Conservation (phyloP, 192 early-diverging fungal species). For the Coemansia sp. region DNA sequence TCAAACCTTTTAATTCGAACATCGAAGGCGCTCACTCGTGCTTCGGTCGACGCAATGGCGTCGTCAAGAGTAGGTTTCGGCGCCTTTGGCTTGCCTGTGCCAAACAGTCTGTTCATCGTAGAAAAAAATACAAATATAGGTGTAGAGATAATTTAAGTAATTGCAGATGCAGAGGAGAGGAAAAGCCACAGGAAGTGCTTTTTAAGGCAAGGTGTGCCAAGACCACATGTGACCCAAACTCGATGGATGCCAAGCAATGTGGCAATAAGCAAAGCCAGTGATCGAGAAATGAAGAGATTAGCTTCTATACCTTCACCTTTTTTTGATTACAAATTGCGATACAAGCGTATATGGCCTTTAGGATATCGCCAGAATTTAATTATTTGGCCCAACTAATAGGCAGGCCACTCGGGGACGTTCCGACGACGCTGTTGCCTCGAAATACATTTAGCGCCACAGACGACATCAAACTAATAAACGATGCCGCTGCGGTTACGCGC, state of each 20-base stretch:
- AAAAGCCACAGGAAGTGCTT: not conserved
- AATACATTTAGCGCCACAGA: not conserved
- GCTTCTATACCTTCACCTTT: not conserved
- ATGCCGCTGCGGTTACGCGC: constrained; percentile 22
- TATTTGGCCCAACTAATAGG: constrained; percentile 12
- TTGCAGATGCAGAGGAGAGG: not conserved
- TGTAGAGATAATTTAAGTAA: not conserved
- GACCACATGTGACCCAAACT: constrained; percentile 9
- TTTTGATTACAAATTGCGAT: not conserved
- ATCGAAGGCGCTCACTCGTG: constrained; percentile 81
- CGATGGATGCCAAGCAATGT: not conserved
- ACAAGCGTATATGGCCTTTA: not conserved
- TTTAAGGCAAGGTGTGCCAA: not conserved
- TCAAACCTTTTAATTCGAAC: constrained; percentile 95
- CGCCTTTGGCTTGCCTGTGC: constrained; percentile 76
- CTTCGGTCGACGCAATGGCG: constrained; percentile 84
- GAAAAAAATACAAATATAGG: not conserved
- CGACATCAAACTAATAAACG: constrained; percentile 15
- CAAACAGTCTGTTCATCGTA: constrained; percentile 91
- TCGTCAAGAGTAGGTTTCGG: constrained; percentile 88
- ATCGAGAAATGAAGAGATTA: not conserved
- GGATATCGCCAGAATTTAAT: not conserved
- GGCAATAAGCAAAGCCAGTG: not conserved
- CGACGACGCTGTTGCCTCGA: constrained; percentile 24
- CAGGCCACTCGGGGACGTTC: constrained; percentile 16